These are phyloP conservation scores for Brassica incana DNA, from an alignment of 345 rosid species.

Conservation along the genomic window DNA sequence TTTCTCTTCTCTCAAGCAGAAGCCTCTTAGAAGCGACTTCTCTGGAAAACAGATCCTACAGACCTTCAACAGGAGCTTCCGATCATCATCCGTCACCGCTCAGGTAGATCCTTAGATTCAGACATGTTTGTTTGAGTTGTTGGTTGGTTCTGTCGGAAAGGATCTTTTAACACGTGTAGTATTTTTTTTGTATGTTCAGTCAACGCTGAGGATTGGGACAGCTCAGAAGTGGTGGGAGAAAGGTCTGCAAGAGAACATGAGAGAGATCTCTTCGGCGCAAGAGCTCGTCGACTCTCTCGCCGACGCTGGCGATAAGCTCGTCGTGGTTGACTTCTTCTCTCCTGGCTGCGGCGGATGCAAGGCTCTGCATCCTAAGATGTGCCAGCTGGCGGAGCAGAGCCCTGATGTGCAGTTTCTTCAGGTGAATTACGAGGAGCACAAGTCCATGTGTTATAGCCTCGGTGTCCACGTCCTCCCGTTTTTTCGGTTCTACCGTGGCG, in stretches of 20 bases:
- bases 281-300: conserved; percentile 72
- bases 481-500: conserved; percentile 83
- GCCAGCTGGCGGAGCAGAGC: conserved; percentile 80
- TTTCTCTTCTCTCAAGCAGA: conserved; percentile 41
- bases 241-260: conserved; percentile 79
- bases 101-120: conserved; percentile 20
- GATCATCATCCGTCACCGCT: conserved; percentile 42
- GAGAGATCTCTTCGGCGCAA: conserved; percentile 77
- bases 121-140: too few relatives aligned
- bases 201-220: conserved; percentile 57
- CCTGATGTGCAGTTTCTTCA: conserved; percentile 82
- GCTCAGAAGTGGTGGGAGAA: conserved; percentile 91
- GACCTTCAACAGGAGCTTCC: conserved; percentile 33
- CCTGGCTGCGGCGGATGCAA: conserved; percentile 98
- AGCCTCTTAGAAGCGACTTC: conserved; percentile 47
- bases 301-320: conserved; percentile 79
- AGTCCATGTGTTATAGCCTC: conserved; percentile 93
- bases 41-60: conserved; percentile 51
- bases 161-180: neutral
- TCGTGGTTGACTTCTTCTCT: conserved; percentile 86
- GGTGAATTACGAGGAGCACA: conserved; percentile 89
- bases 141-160: neutral
- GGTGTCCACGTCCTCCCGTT: conserved; percentile 91
- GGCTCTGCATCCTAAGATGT: conserved; percentile 95
- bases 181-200: conserved; percentile 19